Evolutionary conservation across 495 filamentous ascomycete genomes (phyloP).

Genomic region (Penicillium paxilli): DNA sequence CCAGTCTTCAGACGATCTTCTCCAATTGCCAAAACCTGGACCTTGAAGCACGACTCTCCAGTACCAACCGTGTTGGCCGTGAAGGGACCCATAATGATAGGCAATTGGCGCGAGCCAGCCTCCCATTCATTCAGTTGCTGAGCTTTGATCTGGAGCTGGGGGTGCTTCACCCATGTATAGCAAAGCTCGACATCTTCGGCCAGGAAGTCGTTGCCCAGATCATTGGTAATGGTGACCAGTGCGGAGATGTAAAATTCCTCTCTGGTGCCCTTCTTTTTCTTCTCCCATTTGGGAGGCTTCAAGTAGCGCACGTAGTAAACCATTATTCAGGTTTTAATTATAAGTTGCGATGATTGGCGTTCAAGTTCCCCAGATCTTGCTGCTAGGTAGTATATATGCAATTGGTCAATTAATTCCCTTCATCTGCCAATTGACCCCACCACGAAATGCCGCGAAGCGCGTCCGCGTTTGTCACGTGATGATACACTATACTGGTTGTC

Average conservation of each 20-base stretch:
- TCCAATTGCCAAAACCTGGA: conserved; percentile 1
- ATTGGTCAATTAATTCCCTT: no score
- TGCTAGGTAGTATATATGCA: neutral
- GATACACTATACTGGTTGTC: no score
- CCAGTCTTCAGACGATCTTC: conserved; percentile 20
- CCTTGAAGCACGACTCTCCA: conserved; percentile 19
- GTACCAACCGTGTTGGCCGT: conserved; percentile 16
- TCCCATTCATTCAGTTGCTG: conserved; percentile 49
- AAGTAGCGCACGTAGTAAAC: conserved; percentile 76
- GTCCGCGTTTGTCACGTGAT: no score
- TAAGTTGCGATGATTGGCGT: no score
- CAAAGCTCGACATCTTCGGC: conserved; percentile 58
- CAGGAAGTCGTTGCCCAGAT: conserved; percentile 87
- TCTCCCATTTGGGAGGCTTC: conserved; percentile 58
- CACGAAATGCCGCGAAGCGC: no score
- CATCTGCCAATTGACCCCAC: no score
- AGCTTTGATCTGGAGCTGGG: conserved; percentile 41
- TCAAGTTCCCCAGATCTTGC: no score
- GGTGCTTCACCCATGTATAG: conserved; percentile 34
- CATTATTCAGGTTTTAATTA: conserved; percentile 28
- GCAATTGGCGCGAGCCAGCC: conserved; percentile 51
- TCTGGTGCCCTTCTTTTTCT: conserved; percentile 7
- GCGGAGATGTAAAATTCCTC: conserved; percentile 34
- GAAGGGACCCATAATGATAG: conserved; percentile 37
- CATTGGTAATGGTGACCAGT: conserved; percentile 82